These are phyloP conservation scores for Verticillium tricorpus DNA, from an alignment of 2,329 filamentous ascomycete genomes.

Conservation along the genomic window DNA sequence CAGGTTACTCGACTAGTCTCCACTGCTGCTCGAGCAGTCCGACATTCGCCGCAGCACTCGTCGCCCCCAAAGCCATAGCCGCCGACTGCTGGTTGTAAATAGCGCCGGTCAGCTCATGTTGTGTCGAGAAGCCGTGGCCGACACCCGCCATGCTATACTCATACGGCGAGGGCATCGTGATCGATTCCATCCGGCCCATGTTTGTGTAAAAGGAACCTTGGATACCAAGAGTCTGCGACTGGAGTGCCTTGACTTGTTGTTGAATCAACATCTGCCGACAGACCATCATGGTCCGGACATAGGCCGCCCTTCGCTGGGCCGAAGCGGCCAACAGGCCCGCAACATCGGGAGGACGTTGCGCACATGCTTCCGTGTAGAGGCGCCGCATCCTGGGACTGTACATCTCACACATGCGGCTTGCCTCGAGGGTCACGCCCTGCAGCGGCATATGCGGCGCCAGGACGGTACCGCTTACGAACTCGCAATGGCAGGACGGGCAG, in stretches of 20 bases:
- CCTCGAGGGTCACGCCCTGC: conserved; percentile 13
- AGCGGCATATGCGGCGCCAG: conserved; percentile 25
- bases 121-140: conserved; percentile 26
- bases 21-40: conserved; percentile 26
- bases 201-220: conserved; percentile 20
- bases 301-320: conserved; percentile 22
- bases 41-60: conserved; percentile 13
- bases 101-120: conserved; percentile 22
- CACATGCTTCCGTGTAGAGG: conserved; percentile 25
- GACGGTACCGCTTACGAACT: conserved; percentile 22
- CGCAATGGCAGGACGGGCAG: conserved; percentile 30
- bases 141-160: conserved; percentile 15
- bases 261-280: conserved; percentile 21
- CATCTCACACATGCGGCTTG: conserved; percentile 28
- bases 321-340: conserved; percentile 19
- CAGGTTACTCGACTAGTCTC: conserved; percentile 26
- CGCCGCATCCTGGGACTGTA: conserved; percentile 31
- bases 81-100: conserved; percentile 23
- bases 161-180: neutral
- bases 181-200: conserved; percentile 16
- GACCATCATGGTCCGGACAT: conserved; percentile 24
- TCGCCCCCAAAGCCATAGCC: conserved; percentile 13
- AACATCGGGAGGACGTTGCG: conserved; percentile 14
- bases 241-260: conserved; percentile 17
- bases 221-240: conserved; percentile 18